These are phyloP conservation scores for Aurifilum marmelostoma DNA, from an alignment of 2,329 filamentous ascomycete species.

Conservation along the genomic window DNA sequence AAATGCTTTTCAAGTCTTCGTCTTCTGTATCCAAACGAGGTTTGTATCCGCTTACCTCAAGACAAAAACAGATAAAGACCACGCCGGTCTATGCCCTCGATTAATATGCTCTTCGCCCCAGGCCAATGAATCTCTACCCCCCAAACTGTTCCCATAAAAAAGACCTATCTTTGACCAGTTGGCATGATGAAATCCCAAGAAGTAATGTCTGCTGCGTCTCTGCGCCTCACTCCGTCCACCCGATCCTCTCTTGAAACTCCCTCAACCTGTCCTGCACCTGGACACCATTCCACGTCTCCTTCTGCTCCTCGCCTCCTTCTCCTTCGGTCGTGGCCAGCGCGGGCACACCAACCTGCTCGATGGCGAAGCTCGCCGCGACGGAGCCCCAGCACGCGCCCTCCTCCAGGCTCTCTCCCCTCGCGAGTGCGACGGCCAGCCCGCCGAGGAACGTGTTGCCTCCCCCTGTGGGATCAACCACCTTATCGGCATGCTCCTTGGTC, in stretches of 20 bases:
- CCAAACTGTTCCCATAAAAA: no score
- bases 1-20: neutral
- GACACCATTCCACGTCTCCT: conserved; percentile 66
- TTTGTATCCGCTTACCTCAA: no score
- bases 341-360: conserved; percentile 91
- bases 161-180: no score
- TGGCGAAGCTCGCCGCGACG: conserved; percentile 86
- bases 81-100: neutral
- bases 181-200: neutral
- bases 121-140: neutral
- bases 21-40: neutral
- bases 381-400: conserved; percentile 79
- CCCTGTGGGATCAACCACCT: conserved; percentile 89
- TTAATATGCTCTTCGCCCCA: neutral
- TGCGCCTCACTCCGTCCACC: neutral
- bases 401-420: conserved; percentile 62
- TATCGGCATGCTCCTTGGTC: conserved; percentile 41
- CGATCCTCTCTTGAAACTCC: conserved; percentile 51
- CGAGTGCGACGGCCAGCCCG: conserved; percentile 61
- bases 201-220: neutral
- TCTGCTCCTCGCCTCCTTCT: conserved; percentile 34
- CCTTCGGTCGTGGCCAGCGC: conserved; percentile 49
- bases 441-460: conserved; percentile 89
- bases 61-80: neutral
- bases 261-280: conserved; percentile 55